These are phyloP conservation scores for Tympanopsis confertula DNA, from an alignment of 2,329 filamentous ascomycete genomes.

Conservation along the genomic window DNA sequence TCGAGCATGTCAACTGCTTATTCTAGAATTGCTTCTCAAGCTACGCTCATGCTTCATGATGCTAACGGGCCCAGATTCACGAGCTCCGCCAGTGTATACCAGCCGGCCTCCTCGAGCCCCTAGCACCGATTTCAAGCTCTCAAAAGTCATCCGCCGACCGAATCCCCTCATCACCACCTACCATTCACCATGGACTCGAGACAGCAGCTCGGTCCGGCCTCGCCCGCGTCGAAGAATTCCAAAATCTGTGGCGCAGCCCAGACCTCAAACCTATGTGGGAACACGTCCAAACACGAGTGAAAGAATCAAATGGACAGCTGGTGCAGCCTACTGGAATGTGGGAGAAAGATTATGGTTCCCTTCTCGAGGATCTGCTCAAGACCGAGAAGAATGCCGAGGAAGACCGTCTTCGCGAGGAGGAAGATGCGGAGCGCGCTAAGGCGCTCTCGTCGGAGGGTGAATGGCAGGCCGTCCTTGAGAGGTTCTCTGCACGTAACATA, in stretches of 20 bases:
- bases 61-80: conserved; percentile 18
- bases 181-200: conserved; percentile 19
- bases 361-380: conserved; percentile 16
- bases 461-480: conserved; percentile 19
- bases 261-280: conserved; percentile 25
- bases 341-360: conserved; percentile 23
- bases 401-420: conserved; percentile 11
- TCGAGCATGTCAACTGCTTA: not conserved
- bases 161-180: conserved; percentile 18
- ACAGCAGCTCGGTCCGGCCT: conserved; percentile 19
- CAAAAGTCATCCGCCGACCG: conserved; percentile 6
- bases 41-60: not conserved
- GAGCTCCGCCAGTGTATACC: conserved; percentile 26
- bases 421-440: conserved; percentile 15
- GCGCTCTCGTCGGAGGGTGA: conserved; percentile 14
- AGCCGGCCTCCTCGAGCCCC: conserved; percentile 22
- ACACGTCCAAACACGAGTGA: conserved; percentile 18
- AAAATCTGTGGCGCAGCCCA: conserved; percentile 22
- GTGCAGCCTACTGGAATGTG: conserved; percentile 22
- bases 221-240: conserved; percentile 22
- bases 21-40: not conserved
- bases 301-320: conserved; percentile 20
- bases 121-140: conserved; percentile 22
- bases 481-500: conserved; percentile 11
- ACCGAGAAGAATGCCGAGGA: conserved; percentile 14